Conservation (phyloP, 305 asterid species). For the Withania somnifera region DNA sequence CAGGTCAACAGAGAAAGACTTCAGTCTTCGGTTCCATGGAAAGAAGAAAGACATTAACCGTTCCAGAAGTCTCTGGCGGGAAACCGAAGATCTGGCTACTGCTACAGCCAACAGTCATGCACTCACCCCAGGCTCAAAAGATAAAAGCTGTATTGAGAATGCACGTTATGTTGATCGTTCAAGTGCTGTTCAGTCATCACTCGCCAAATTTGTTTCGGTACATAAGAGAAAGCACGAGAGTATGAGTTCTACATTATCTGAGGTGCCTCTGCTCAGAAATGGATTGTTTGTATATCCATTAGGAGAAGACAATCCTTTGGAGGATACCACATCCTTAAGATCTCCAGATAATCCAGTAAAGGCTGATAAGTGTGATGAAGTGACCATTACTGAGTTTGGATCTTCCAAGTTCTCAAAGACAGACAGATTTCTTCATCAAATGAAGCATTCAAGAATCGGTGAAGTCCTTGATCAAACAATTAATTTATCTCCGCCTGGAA, state of each 20-base stretch:
- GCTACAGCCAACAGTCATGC: conserved; percentile 24
- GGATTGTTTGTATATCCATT: conserved; percentile 28
- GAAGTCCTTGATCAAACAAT: conserved; percentile 10
- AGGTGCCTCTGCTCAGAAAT: conserved; percentile 77
- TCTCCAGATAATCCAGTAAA: conserved; percentile 21
- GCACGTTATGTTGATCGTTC: conserved; percentile 20
- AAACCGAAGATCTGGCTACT: conserved; percentile 23
- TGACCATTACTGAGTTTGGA: conserved; percentile 17
- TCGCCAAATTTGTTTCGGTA: conserved; percentile 51
- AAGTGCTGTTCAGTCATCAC: conserved; percentile 53
- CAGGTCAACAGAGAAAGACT: conserved; percentile 30
- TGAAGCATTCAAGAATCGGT: background rate
- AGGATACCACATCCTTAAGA: conserved; percentile 17
- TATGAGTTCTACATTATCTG: conserved; percentile 56
- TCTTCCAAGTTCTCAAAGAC: conserved; percentile 26
- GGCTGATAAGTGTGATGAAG: conserved; percentile 26
- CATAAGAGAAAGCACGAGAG: conserved; percentile 83
- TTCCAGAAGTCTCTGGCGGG: conserved; percentile 21
- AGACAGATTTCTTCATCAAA: conserved; percentile 7
- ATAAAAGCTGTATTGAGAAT: conserved; percentile 21
- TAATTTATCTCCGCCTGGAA: conserved; percentile 25
- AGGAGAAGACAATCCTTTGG: conserved; percentile 25
- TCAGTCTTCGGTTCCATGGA: conserved; percentile 25
- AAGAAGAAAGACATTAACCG: conserved; percentile 16
- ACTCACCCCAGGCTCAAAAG: conserved; percentile 19